These are phyloP conservation scores for Antitrichia curtipendula DNA, from an alignment of 225 moss, liverwort and hornwort genomes.

Conservation along the genomic window DNA sequence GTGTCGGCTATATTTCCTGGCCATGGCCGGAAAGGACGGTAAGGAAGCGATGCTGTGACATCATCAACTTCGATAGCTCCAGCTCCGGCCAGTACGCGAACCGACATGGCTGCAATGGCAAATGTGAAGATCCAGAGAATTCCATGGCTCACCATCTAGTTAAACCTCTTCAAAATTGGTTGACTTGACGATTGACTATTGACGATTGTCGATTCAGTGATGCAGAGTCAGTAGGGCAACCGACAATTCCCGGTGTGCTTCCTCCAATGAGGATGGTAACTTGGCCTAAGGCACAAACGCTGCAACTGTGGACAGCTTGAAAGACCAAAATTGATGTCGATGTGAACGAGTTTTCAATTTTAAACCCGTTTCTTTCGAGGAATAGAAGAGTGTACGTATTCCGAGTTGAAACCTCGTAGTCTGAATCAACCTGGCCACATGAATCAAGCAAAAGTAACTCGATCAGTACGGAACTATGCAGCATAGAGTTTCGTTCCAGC, in stretches of 20 bases:
- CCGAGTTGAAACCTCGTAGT: not conserved
- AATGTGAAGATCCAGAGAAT: not conserved
- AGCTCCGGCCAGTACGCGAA: not conserved
- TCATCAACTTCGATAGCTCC: not conserved
- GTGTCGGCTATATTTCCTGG: not conserved
- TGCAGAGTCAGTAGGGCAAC: not conserved
- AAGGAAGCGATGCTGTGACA: not conserved
- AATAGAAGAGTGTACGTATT: not conserved
- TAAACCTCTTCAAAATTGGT: not conserved
- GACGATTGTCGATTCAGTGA: not conserved
- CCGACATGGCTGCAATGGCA: not conserved
- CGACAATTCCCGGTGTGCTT: not conserved
- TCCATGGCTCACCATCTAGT: not conserved
- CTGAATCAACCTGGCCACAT: not conserved
- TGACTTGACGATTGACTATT: not conserved
- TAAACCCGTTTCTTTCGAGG: not conserved
- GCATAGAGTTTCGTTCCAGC: not conserved
- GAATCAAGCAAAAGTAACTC: not conserved
- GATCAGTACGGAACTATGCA: not conserved
- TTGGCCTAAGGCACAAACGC: not conserved
- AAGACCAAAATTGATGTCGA: not conserved
- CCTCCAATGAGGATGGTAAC: not conserved
- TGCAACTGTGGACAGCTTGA: not conserved
- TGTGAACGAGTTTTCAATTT: not conserved
- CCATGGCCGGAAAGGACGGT: slow-evolving; percentile 39